Conservation (phyloP, 2,329 filamentous ascomycete species). For the Purpureocillium takamizusanense region DNA sequence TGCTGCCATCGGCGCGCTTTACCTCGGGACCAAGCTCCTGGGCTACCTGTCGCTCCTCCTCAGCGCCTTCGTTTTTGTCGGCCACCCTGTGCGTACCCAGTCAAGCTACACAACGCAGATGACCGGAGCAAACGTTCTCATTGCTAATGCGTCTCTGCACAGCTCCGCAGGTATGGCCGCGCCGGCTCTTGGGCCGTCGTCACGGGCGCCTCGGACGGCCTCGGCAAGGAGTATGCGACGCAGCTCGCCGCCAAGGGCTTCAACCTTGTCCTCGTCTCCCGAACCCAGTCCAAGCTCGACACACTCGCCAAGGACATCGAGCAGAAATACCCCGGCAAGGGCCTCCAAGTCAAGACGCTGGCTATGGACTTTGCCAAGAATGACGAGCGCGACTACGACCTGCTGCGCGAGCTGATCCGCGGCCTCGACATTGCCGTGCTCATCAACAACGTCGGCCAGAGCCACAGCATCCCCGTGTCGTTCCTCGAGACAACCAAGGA, state of each 20-base stretch:
- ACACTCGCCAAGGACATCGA: conserved; percentile 67
- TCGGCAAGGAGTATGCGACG: conserved; percentile 90
- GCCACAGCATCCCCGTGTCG: conserved; percentile 83
- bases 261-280: conserved; percentile 90
- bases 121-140: background rate
- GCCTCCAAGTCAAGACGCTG: conserved; percentile 64
- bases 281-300: conserved; percentile 87
- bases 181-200: conserved; percentile 91
- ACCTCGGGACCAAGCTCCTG: conserved; percentile 45
- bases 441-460: conserved; percentile 95
- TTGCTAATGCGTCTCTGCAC: background rate
- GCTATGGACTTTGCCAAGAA: conserved; percentile 89
- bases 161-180: conserved; percentile 86
- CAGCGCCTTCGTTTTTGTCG: conserved; percentile 59
- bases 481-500: conserved; percentile 71
- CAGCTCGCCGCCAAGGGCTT: conserved; percentile 88
- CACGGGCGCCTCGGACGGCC: conserved; percentile 90
- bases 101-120: background rate
- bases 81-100: conserved; percentile 44
- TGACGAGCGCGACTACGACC: conserved; percentile 69
- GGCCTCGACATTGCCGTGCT: conserved; percentile 77
- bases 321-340: conserved; percentile 51
- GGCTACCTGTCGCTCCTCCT: conserved; percentile 53
- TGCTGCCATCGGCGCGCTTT: conserved; percentile 49
- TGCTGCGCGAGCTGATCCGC: conserved; percentile 57